These are phyloP conservation scores for Globisporangium radiosum DNA, from an alignment of 352 stramenopile species.

Conservation along the genomic window DNA sequence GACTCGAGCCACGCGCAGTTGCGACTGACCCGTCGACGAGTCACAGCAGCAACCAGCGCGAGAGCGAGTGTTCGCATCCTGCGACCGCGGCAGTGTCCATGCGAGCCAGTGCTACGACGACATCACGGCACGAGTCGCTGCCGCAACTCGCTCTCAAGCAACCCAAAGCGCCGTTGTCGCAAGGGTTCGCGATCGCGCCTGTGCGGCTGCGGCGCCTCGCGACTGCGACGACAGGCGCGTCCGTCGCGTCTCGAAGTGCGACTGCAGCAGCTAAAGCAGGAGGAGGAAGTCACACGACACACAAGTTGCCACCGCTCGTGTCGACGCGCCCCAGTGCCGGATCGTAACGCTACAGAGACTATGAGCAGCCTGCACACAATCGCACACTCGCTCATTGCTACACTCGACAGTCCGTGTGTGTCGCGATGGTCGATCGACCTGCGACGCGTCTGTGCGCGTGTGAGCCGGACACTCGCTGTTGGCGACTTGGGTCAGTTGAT, in stretches of 20 bases:
- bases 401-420: no score
- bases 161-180: conserved; percentile 6
- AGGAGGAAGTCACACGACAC: not conserved
- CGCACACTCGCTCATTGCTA: no score
- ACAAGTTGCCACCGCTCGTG: not conserved
- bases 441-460: no score
- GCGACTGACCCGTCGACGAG: conserved; percentile 1
- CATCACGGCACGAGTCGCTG: conserved; percentile 6
- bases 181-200: conserved; percentile 24
- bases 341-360: no score
- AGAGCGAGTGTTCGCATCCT: not conserved
- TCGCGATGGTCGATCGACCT: no score
- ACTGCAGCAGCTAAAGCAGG: not conserved
- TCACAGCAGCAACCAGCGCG: conserved; percentile 6
- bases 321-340: not conserved
- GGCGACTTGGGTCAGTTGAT: no score
- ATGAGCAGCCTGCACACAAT: not conserved
- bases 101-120: no score
- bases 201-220: conserved; percentile 34
- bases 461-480: no score
- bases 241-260: not conserved
- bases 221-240: conserved; percentile 22
- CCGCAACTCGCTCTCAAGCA: conserved; percentile 8
- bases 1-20: conserved; percentile 33
- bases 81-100: no score